Percentiles rank a stretch among this genome's conserved stretches.
Evolutionary conservation across 2,329 filamentous ascomycete genomes (phyloP).

Genomic region (Lojkania enalia): DNA sequence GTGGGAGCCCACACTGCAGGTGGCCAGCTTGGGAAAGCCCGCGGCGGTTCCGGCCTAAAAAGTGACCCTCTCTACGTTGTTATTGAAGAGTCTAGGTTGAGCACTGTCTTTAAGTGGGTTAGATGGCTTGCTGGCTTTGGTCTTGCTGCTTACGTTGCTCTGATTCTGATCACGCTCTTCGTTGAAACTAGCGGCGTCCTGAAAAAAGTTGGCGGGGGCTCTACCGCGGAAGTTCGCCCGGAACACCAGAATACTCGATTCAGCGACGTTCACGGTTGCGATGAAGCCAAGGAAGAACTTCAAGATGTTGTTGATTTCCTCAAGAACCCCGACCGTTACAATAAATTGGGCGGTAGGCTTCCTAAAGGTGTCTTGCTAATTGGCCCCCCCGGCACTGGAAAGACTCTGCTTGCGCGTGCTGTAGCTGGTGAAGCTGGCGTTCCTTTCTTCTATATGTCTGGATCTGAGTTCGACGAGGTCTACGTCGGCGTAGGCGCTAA

Average conservation of each 20-base stretch:
- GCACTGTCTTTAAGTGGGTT: slow-evolving; percentile 84
- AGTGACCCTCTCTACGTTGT: slow-evolving; percentile 91
- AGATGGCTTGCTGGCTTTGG: slow-evolving; percentile 82
- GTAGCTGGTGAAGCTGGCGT: slow-evolving; percentile 97
- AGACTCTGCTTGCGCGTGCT: slow-evolving; percentile 91
- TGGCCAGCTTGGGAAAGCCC: slow-evolving; percentile 63
- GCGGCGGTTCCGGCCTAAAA: slow-evolving; percentile 69
- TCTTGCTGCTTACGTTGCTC: slow-evolving; percentile 75
- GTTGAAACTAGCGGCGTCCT: slow-evolving; percentile 80
- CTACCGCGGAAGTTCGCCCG: slow-evolving; percentile 83
- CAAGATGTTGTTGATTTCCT: slow-evolving; percentile 97
- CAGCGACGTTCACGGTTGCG: slow-evolving; percentile 91
- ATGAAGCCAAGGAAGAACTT: slow-evolving; percentile 97
- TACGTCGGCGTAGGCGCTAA: slow-evolving; percentile 97
- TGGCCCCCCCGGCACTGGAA: slow-evolving; percentile 94
- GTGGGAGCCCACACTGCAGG: slow-evolving; percentile 72
- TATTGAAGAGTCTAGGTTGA: slow-evolving; percentile 84
- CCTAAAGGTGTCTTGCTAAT: slow-evolving; percentile 95
- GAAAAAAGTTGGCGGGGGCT: slow-evolving; percentile 73
- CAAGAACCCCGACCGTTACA: slow-evolving; percentile 90
- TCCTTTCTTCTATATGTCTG: slow-evolving; percentile 99
- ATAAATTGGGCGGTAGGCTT: slow-evolving; percentile 90
- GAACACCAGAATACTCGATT: slow-evolving; percentile 92
- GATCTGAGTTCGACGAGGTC: slow-evolving; percentile 96
- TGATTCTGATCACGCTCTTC: slow-evolving; percentile 78